phyloP scores from a whole-genome alignment of 257 asterid genomes.

The Paraleonurus japonicus region DNA sequence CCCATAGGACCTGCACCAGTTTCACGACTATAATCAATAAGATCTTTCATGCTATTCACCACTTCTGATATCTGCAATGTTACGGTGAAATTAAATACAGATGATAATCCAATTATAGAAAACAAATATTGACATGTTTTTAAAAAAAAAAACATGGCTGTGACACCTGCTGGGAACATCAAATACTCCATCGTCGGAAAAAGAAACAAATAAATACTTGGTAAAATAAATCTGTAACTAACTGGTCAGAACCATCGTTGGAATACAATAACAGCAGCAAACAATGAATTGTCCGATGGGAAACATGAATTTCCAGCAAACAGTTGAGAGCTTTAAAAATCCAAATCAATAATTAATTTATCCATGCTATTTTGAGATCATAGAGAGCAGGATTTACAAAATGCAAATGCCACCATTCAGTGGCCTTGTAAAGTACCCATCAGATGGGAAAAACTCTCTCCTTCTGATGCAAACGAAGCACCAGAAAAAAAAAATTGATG shows the following conservation, averaged over 20 bases:
- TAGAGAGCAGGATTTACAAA: background rate
- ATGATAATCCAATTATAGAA: background rate
- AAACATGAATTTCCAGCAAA: too few relatives aligned
- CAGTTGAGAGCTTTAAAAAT: too few relatives aligned
- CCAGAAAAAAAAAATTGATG: background rate
- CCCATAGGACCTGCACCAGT: slow-evolving; percentile 97
- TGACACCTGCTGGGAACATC: background rate
- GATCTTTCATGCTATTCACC: slow-evolving; percentile 99
- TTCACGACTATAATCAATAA: slow-evolving; percentile 89
- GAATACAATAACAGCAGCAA: too few relatives aligned
- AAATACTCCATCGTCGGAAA: background rate
- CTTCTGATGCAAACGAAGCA: background rate
- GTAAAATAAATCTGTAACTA: too few relatives aligned
- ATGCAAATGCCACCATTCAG: background rate
- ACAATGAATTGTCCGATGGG: too few relatives aligned
- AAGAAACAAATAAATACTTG: too few relatives aligned
- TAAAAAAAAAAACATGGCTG: background rate
- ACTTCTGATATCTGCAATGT: slow-evolving; percentile 94
- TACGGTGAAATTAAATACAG: background rate
- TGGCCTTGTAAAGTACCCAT: background rate
- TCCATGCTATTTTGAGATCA: too few relatives aligned
- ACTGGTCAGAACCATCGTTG: too few relatives aligned
- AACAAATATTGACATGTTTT: background rate
- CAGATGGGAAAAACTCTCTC: background rate
- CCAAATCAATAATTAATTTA: too few relatives aligned